Evolutionary conservation across 2,329 filamentous ascomycete genomes (phyloP).

Genomic region (Parascedosporium putredinis): DNA sequence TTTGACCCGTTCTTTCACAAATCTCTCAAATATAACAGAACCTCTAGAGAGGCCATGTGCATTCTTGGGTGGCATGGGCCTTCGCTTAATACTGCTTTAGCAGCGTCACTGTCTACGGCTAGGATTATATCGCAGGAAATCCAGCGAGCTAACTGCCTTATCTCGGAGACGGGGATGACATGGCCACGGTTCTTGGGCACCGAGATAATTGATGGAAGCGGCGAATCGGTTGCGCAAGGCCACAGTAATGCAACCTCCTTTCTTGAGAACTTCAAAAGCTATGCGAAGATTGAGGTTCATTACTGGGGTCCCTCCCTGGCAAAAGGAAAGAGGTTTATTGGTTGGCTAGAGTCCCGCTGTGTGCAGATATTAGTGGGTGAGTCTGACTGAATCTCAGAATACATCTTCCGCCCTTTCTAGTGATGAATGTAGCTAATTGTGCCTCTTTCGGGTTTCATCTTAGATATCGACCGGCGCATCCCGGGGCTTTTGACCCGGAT

Average conservation of each 20-base stretch:
- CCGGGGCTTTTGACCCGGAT: slow-evolving; percentile 43
- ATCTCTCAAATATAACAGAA: slow-evolving; percentile 40
- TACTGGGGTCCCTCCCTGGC: slow-evolving; percentile 52
- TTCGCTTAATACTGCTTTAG: slow-evolving; percentile 46
- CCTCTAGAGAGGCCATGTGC: slow-evolving; percentile 48
- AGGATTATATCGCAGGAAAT: slow-evolving; percentile 42
- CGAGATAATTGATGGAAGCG: neutral
- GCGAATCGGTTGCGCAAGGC: neutral
- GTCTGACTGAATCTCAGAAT: too few species aligned
- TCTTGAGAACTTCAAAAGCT: slow-evolving; percentile 38
- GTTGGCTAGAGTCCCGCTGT: slow-evolving; percentile 54
- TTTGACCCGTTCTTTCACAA: slow-evolving; percentile 52
- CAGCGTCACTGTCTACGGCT: slow-evolving; percentile 42
- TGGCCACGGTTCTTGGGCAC: slow-evolving; percentile 33
- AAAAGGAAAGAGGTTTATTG: slow-evolving; percentile 44
- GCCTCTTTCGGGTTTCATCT: neutral
- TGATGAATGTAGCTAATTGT: too few species aligned
- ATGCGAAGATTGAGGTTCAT: slow-evolving; percentile 50
- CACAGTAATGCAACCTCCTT: slow-evolving; percentile 33
- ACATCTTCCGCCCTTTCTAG: too few species aligned
- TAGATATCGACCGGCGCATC: slow-evolving; percentile 44
- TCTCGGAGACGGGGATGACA: slow-evolving; percentile 24
- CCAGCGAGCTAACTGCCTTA: slow-evolving; percentile 28
- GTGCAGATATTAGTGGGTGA: slow-evolving; percentile 47
- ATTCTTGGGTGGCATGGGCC: slow-evolving; percentile 54